Conservation (phyloP, 1,284 basidiomycete species). For the Trichosporon faecale region DNA sequence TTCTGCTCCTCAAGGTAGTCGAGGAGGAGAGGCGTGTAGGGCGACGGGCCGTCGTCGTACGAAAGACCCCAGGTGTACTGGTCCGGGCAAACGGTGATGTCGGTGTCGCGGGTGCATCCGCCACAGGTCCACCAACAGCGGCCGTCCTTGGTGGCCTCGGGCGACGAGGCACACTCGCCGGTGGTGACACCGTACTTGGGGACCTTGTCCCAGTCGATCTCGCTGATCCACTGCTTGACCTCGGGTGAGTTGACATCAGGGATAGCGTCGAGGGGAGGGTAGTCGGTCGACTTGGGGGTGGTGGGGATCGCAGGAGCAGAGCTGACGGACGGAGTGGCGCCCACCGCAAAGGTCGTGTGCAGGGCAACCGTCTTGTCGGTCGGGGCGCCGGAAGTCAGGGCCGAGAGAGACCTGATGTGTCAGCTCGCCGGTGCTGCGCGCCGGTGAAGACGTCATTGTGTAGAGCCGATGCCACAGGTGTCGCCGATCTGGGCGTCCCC, state of each 20-base stretch:
- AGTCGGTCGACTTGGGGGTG: conserved; percentile 48
- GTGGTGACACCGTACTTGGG: conserved; percentile 42
- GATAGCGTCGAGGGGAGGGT: conserved; percentile 66
- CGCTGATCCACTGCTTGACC: conserved; percentile 69
- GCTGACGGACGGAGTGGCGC: conserved; percentile 46
- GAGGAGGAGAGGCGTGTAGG: conserved; percentile 55
- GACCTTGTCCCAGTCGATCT: conserved; percentile 48
- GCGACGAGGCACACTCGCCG: conserved; percentile 60
- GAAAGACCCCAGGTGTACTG: conserved; percentile 55
- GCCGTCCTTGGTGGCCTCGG: conserved; percentile 59
- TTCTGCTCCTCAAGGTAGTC: conserved; percentile 56
- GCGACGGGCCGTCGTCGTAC: conserved; percentile 58
- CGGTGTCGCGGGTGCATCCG: conserved; percentile 67
- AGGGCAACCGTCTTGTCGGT: conserved; percentile 58
- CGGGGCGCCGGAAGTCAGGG: conserved; percentile 67
- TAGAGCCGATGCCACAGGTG: background rate
- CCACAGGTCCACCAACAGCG: conserved; percentile 87
- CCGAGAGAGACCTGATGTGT: conserved; percentile 54
- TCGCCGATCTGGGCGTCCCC: background rate
- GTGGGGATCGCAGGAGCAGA: conserved; percentile 52
- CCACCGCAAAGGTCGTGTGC: conserved; percentile 44
- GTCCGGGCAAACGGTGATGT: conserved; percentile 73
- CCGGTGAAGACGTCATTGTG: background rate
- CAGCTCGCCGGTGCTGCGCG: background rate
- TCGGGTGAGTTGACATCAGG: conserved; percentile 66